These are phyloP conservation scores for Paraphaeosphaeria sporulosa DNA, from an alignment of 2,329 filamentous ascomycete species.

Conservation along the genomic window DNA sequence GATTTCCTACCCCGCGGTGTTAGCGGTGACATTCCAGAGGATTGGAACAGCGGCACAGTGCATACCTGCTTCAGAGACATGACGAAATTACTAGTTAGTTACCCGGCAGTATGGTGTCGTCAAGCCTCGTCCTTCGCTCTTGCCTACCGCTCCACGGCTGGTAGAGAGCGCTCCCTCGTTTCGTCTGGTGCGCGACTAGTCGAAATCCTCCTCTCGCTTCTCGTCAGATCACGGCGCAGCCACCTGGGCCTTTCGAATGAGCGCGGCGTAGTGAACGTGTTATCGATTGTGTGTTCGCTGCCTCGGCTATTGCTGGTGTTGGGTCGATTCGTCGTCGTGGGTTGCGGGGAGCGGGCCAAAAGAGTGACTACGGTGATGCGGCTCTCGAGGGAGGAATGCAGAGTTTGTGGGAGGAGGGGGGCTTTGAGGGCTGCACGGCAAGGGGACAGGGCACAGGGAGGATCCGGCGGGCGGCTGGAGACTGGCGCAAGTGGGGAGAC, in stretches of 20 bases:
- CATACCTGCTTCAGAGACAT: conserved; percentile 61
- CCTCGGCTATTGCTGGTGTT: conserved; percentile 24
- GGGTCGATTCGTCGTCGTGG: conserved; percentile 15
- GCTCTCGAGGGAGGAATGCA: conserved; percentile 28
- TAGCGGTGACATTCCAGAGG: conserved; percentile 31
- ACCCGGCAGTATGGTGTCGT: conserved; percentile 52
- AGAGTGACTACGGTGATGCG: conserved; percentile 28
- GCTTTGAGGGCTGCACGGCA: conserved; percentile 37
- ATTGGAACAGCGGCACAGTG: conserved; percentile 18
- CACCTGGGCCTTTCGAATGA: conserved; percentile 36
- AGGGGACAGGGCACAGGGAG: conserved; percentile 39
- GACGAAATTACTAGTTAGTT: conserved; percentile 45
- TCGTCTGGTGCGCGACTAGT: conserved; percentile 30
- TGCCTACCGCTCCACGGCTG: conserved; percentile 37
- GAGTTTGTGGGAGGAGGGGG: conserved; percentile 31
- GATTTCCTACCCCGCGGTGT: conserved; percentile 75
- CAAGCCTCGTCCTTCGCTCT: conserved; percentile 38
- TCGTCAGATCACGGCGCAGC: conserved; percentile 31
- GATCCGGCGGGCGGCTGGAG: conserved; percentile 48
- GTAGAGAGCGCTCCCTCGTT: conserved; percentile 24
- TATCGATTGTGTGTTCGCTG: conserved; percentile 21
- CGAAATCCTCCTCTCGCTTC: conserved; percentile 22
- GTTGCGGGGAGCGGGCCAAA: conserved; percentile 16
- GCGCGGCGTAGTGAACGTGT: conserved; percentile 22
- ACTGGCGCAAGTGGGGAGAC: conserved; percentile 45